Conservation (phyloP, 192 early-diverging fungal genomes). For the Podila minutissima region DNA sequence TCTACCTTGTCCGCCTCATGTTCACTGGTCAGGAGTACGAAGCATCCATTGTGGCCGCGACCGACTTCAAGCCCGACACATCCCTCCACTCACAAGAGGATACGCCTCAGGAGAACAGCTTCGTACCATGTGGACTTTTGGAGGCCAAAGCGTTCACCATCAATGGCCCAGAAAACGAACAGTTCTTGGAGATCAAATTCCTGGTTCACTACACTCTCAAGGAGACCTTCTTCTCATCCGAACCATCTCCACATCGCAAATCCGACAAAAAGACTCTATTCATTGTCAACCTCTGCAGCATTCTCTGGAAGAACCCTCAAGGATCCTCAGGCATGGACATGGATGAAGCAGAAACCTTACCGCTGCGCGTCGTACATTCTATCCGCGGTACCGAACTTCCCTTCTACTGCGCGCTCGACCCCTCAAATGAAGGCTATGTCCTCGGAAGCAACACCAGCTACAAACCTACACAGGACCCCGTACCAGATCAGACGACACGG, state of each 20-base stretch:
- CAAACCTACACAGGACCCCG: conserved; percentile 22
- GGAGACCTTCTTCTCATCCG: conserved; percentile 28
- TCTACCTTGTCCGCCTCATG: conserved; percentile 21
- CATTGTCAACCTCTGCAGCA: conserved; percentile 35
- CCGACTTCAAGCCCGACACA: conserved; percentile 7
- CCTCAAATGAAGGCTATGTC: conserved; percentile 51
- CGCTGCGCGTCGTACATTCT: conserved; percentile 32
- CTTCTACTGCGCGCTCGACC: conserved; percentile 58
- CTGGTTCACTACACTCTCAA: conserved; percentile 27
- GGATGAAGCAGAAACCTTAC: not conserved
- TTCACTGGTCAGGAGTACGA: conserved; percentile 17
- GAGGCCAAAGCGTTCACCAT: conserved; percentile 47
- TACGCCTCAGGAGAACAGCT: not conserved
- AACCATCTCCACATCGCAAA: conserved; percentile 36
- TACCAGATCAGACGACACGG: conserved; percentile 14
- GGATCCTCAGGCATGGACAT: not conserved
- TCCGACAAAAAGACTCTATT: conserved; percentile 42
- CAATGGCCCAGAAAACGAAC: not conserved
- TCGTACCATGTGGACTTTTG: conserved; percentile 18
- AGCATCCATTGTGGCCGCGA: conserved; percentile 19
- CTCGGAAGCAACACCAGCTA: conserved; percentile 53
- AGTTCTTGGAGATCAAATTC: conserved; percentile 23
- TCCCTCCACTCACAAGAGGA: not conserved
- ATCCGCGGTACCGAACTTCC: conserved; percentile 63
- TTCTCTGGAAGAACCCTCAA: conserved; percentile 6